These are phyloP conservation scores for Fraxinus cuspidata DNA, from an alignment of 257 asterid species.

Conservation along the genomic window DNA sequence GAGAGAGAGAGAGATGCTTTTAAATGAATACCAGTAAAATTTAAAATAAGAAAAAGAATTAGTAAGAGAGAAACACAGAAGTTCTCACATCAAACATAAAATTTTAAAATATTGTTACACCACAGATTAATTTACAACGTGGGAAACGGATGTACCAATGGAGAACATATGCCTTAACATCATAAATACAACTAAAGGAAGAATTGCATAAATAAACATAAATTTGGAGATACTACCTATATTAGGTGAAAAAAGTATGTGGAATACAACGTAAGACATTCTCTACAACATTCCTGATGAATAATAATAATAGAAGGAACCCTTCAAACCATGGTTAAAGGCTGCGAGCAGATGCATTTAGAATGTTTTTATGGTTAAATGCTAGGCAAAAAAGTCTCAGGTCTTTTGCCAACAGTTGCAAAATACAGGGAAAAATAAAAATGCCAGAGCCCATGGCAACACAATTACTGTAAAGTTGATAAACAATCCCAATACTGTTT, in stretches of 20 bases:
- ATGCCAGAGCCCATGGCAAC: slow-evolving; percentile 4
- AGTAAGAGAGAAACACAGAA: no score
- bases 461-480: slow-evolving; percentile 30
- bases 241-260: not conserved
- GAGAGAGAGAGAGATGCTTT: no score
- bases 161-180: no score
- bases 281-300: not conserved
- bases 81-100: no score
- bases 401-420: not conserved
- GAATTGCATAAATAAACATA: no score
- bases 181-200: no score
- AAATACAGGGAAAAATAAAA: no score
- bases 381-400: not conserved
- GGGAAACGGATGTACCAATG: no score
- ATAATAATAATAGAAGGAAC: not conserved
- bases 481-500: slow-evolving; percentile 9
- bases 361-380: not conserved
- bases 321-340: not conserved
- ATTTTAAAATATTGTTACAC: no score
- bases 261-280: not conserved
- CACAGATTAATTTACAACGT: no score
- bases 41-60: no score
- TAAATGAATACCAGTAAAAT: no score
- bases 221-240: not conserved
- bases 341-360: not conserved